Evolutionary conservation across 129 eudicot species (phyloP), one percentile per base, ranked within the genome.

Genomic region (Pittosporum tobira): DNA sequence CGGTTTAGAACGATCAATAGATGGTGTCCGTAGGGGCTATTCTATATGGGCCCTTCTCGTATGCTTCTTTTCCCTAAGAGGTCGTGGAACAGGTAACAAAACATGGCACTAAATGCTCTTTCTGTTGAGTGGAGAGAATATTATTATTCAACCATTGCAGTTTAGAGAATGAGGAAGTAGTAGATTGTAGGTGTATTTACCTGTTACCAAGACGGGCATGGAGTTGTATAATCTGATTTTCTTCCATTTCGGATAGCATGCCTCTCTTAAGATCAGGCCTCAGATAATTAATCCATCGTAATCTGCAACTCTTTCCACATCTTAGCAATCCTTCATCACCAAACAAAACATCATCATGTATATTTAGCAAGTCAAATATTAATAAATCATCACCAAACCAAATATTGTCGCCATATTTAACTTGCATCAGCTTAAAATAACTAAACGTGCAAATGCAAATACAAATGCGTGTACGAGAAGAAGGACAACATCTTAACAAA

Each of bases 201-300:
- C 87, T 87, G 69, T 87, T 87, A 34, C 95, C 95, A 28, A 87
- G 84, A 48, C 71, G 78, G 34, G 85, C 71, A 70, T 87, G 91
- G 56, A 87, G 88, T 57, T 82, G 76, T 21, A 87, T 79, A 45
- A 87, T 82, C 31, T 71, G 80, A 44, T 82, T 63, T 71, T 82
- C 95, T 65, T 87, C 95, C 2, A 37, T 44, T 72, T 82, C 88
- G 0, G 95, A 73, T 1, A 87, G 36, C 19, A 71, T 75, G 47
- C 91, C 95, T 70, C 95, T 78, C 70, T 83, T 87, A 30, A 86
- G 79, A 59, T 82, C 91, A 11, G 95, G 95, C 61, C 91, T 77
- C 50, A 86, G 59, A 67, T 86, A 86, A 74, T 86, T 86, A n/a
- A 82, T 79, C 91, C 95, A 86, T 71, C 95, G 69, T 27, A 86